phyloP scores from a whole-genome alignment of 805 yeast genomes.

The Wickerhamiella nectarea region DNA sequence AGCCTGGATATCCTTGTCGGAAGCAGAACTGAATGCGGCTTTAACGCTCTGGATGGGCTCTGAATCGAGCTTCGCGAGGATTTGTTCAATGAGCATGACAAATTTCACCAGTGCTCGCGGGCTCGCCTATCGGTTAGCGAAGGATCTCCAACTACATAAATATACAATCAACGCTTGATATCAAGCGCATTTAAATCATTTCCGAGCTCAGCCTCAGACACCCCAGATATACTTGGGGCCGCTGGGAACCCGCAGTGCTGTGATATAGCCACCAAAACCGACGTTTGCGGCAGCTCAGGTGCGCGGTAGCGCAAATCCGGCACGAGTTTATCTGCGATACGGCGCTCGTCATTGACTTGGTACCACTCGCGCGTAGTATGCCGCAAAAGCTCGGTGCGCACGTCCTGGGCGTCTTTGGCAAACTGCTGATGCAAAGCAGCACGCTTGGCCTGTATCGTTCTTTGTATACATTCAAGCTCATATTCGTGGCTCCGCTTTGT shows the following conservation, averaged over 20 bases:
- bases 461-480: slow-evolving; percentile 60
- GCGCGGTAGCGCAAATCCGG: slow-evolving; percentile 34
- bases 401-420: slow-evolving; percentile 51
- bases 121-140: no score
- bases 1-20: slow-evolving; percentile 32
- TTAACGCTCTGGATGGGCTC: slow-evolving; percentile 59
- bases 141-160: background rate
- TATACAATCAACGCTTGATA: slow-evolving; percentile 11
- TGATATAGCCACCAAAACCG: slow-evolving; percentile 53
- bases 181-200: slow-evolving; percentile 65
- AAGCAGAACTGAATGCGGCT: slow-evolving; percentile 44
- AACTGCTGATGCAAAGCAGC: slow-evolving; percentile 75
- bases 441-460: slow-evolving; percentile 67
- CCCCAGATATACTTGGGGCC: slow-evolving; percentile 54
- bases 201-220: slow-evolving; percentile 56
- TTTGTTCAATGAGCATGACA: slow-evolving; percentile 11
- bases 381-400: slow-evolving; percentile 48
- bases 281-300: slow-evolving; percentile 34
- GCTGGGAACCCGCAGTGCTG: slow-evolving; percentile 67
- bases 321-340: slow-evolving; percentile 55
- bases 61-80: slow-evolving; percentile 37
- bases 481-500: slow-evolving; percentile 43
- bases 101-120: no score
- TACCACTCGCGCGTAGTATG: slow-evolving; percentile 82
- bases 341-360: slow-evolving; percentile 75